phyloP scores from a whole-genome alignment of 768 basidiomycete species.

The Collybia sordida region DNA sequence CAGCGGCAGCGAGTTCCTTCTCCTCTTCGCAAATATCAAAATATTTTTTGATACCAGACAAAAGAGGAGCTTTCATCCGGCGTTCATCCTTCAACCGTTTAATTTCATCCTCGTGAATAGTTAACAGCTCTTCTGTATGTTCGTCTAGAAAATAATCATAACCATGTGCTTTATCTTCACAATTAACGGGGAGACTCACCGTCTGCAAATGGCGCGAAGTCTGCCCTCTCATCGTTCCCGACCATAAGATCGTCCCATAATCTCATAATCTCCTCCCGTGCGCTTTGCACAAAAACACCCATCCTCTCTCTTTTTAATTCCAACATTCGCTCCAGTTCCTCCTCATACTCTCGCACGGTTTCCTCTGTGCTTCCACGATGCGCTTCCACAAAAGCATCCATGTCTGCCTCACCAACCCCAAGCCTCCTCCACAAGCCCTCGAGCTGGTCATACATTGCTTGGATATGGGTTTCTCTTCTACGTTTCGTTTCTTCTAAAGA shows the following conservation, averaged over 20 bases:
- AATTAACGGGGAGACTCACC: constrained; percentile 44
- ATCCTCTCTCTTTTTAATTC: constrained; percentile 87
- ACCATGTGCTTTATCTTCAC: constrained; percentile 6
- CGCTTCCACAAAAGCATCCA: constrained; percentile 91
- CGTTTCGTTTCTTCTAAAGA: constrained; percentile 74
- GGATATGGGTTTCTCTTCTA: constrained; percentile 79
- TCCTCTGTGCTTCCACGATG: constrained; percentile 81
- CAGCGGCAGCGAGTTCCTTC: constrained; percentile 80
- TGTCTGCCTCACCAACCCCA: constrained; percentile 74
- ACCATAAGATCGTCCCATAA: constrained; percentile 89
- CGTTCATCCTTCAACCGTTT: constrained; percentile 79
- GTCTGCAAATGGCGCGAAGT: constrained; percentile 82
- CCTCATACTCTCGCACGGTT: constrained; percentile 80
- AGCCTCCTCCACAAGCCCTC: constrained; percentile 89
- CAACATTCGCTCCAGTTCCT: constrained; percentile 88
- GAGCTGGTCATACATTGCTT: constrained; percentile 91
- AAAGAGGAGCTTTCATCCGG: constrained; percentile 71
- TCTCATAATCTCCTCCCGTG: constrained; percentile 73
- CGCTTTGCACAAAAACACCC: constrained; percentile 79
- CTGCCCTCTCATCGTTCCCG: constrained; percentile 76
- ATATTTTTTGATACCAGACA: constrained; percentile 82
- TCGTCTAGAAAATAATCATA: constrained; percentile 52
- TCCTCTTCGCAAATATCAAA: constrained; percentile 89
- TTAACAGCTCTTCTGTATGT: constrained; percentile 84
- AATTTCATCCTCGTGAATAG: constrained; percentile 85